These are phyloP conservation scores for Colletotrichum horii DNA, from an alignment of 2,329 filamentous ascomycete genomes.

Conservation along the genomic window DNA sequence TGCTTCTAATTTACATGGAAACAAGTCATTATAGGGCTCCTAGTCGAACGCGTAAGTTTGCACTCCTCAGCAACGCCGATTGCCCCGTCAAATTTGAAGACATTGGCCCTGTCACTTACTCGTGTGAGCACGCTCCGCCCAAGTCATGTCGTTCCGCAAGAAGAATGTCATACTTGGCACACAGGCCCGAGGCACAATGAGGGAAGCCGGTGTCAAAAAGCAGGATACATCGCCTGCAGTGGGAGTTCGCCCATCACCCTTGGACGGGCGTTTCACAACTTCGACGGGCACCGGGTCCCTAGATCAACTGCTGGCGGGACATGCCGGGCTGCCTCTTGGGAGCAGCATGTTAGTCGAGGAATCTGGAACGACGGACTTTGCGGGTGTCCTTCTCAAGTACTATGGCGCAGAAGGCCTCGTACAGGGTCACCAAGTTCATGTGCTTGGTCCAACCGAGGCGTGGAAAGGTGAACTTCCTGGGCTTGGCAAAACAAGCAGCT, in stretches of 20 bases:
- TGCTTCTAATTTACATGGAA: background rate
- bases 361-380: slow-evolving; percentile 92
- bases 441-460: slow-evolving; percentile 77
- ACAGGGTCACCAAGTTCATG: slow-evolving; percentile 87
- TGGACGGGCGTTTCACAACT: slow-evolving; percentile 86
- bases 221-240: slow-evolving; percentile 43
- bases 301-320: slow-evolving; percentile 84
- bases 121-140: background rate
- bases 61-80: background rate
- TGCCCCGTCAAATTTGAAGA: background rate
- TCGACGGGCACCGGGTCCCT: slow-evolving; percentile 90
- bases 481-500: slow-evolving; percentile 52
- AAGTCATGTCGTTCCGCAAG: slow-evolving; percentile 62
- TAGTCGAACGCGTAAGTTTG: background rate
- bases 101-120: background rate
- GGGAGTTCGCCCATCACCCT: slow-evolving; percentile 79
- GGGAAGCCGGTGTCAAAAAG: slow-evolving; percentile 23
- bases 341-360: slow-evolving; percentile 84
- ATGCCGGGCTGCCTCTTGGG: slow-evolving; percentile 83
- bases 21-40: background rate
- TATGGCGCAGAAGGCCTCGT: slow-evolving; percentile 93
- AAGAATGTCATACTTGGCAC: slow-evolving; percentile 57
- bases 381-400: slow-evolving; percentile 81
- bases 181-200: slow-evolving; percentile 24
- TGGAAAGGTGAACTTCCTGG: slow-evolving; percentile 89